Conservation (phyloP, 1,139 yeast species). For the Kluyveromyces marxianus region DNA sequence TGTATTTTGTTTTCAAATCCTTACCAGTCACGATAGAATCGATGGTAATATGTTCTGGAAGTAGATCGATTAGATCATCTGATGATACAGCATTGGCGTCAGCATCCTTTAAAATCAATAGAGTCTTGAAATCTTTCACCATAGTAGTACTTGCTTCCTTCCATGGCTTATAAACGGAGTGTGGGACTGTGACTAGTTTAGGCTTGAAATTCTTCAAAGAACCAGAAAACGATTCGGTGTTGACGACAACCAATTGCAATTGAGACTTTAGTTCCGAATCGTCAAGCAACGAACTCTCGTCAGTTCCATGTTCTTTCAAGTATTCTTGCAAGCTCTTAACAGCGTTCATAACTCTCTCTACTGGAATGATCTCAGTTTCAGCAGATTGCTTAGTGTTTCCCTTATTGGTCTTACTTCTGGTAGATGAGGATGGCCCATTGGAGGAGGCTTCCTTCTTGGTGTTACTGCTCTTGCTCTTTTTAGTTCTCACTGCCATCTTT, state of each 20-base stretch:
- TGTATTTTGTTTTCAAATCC: slow-evolving; percentile 58
- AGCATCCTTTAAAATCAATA: slow-evolving; percentile 51
- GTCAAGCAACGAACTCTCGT: slow-evolving; percentile 44
- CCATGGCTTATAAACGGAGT: slow-evolving; percentile 28
- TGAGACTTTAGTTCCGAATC: slow-evolving; percentile 44
- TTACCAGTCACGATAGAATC: slow-evolving; percentile 41
- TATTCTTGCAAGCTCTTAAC: slow-evolving; percentile 46
- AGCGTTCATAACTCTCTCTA: slow-evolving; percentile 34
- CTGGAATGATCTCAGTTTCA: slow-evolving; percentile 9
- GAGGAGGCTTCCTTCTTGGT: no score
- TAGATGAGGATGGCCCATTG: neutral
- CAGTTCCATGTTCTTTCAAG: slow-evolving; percentile 31
- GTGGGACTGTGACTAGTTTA: slow-evolving; percentile 40
- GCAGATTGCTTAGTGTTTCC: slow-evolving; percentile 5
- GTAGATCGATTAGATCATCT: slow-evolving; percentile 47
- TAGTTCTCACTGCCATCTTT: neutral
- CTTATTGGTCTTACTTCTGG: slow-evolving; percentile 1
- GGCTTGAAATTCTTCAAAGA: slow-evolving; percentile 68
- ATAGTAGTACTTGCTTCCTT: slow-evolving; percentile 29
- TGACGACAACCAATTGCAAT: slow-evolving; percentile 43
- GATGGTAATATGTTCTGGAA: slow-evolving; percentile 34
- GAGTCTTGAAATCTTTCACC: slow-evolving; percentile 46
- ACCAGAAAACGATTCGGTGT: slow-evolving; percentile 50
- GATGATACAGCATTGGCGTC: slow-evolving; percentile 31
- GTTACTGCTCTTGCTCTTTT: neutral